Conservation (phyloP, 495 filamentous ascomycete genomes). For the Trichoderma erinaceum region DNA sequence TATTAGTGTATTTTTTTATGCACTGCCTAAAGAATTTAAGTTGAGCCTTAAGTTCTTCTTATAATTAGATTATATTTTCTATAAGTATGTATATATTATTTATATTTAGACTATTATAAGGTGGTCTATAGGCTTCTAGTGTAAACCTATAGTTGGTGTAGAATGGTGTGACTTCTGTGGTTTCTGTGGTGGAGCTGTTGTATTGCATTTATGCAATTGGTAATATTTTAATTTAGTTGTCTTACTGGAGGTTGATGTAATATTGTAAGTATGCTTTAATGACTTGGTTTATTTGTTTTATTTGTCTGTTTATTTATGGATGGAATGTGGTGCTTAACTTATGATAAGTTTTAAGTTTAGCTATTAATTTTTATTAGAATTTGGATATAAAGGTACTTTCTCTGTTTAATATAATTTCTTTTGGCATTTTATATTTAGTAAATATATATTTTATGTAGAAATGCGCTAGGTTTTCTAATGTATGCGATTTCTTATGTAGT, state of each 20-base stretch:
- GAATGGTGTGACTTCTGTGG: too few relatives aligned
- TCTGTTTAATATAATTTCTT: slow-evolving; percentile 23
- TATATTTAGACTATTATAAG: slow-evolving; percentile 16
- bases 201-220: too few relatives aligned
- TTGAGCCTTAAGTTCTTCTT: slow-evolving; percentile 19
- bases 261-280: slow-evolving; percentile 14
- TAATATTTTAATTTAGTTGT: too few relatives aligned
- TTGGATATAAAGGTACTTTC: neutral
- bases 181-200: too few relatives aligned
- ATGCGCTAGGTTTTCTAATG: neutral
- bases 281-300: slow-evolving; percentile 15
- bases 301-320: slow-evolving; percentile 12
- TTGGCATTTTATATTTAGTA: slow-evolving; percentile 18
- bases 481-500: neutral
- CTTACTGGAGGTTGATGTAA: too few relatives aligned
- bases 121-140: too few relatives aligned
- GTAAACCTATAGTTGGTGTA: too few relatives aligned
- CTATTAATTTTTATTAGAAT: neutral
- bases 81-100: slow-evolving; percentile 20
- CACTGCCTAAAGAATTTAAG: slow-evolving; percentile 20
- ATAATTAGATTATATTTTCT: slow-evolving; percentile 18
- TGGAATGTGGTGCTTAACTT: slow-evolving; percentile 22
- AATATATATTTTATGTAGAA: slow-evolving; percentile 15
- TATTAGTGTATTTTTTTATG: slow-evolving; percentile 24
- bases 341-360: slow-evolving; percentile 15